Conservation (phyloP, 352 stramenopile genomes). For the Lagenidium giganteum region DNA sequence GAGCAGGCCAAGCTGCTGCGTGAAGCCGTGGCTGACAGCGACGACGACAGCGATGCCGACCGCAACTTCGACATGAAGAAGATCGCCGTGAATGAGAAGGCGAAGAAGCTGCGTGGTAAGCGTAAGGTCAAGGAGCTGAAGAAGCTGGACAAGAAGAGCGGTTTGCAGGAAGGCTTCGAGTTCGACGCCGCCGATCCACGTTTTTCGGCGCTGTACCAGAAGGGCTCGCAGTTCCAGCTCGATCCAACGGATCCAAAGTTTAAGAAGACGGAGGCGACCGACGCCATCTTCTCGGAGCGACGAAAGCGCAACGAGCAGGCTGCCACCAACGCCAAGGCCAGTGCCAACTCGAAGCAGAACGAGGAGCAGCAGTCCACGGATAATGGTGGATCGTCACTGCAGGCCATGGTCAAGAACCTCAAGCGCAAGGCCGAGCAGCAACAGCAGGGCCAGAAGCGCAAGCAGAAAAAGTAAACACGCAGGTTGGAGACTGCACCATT, state of each 20-base stretch:
- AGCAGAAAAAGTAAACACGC: conserved; percentile 50
- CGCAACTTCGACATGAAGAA: conserved; percentile 87
- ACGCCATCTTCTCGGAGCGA: conserved; percentile 76
- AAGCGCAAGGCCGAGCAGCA: conserved; percentile 70
- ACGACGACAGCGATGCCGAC: conserved; percentile 34
- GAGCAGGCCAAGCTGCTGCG: conserved; percentile 52
- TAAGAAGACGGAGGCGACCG: conserved; percentile 72
- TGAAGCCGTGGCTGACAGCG: conserved; percentile 43
- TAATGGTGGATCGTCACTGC: too few relatives aligned
- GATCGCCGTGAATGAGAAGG: conserved; percentile 68
- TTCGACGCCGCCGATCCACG: conserved; percentile 73
- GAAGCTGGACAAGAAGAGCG: conserved; percentile 58
- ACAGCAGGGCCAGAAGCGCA: conserved; percentile 45
- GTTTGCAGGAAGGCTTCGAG: conserved; percentile 68
- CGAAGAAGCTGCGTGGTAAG: conserved; percentile 73
- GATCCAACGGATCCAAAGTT: conserved; percentile 84
- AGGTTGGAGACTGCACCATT: too few relatives aligned
- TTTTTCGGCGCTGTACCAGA: conserved; percentile 72
- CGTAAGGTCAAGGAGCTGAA: conserved; percentile 71
- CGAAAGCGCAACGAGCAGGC: conserved; percentile 55
- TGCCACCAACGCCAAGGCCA: background rate
- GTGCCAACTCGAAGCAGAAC: conserved; percentile 3
- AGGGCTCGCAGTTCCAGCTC: conserved; percentile 73
- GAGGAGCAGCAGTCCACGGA: too few relatives aligned
- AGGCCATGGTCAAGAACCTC: conserved; percentile 74